A percentile compares a stretch with the other conserved stretches of the same genome.
Conservation (phyloP, 2,329 filamentous ascomycete species). For the Exophiala xenobiotica region DNA sequence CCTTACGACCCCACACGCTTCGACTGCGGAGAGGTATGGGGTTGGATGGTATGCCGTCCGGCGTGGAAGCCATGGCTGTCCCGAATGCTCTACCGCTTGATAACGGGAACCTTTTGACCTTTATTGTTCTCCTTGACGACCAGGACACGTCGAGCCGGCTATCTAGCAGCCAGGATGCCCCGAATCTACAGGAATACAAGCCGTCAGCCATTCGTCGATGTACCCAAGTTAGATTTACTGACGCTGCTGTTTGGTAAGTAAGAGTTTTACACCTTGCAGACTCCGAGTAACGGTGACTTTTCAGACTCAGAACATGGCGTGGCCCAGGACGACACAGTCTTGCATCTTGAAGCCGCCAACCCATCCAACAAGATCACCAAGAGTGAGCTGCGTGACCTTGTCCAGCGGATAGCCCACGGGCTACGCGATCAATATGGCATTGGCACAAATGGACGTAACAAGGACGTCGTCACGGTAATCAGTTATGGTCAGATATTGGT, state of each 20-base stretch:
- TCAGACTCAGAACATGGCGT: constrained; percentile 23
- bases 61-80: too few relatives aligned
- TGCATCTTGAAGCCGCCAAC: constrained; percentile 60
- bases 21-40: background rate
- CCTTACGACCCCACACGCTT: background rate
- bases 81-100: background rate
- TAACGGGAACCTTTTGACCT: background rate
- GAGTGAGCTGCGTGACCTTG: constrained; percentile 48
- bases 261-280: background rate
- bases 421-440: constrained; percentile 56
- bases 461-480: constrained; percentile 58
- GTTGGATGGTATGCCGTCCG: background rate
- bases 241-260: constrained; percentile 27
- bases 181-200: constrained; percentile 22
- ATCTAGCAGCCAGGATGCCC: constrained; percentile 5
- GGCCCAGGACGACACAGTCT: constrained; percentile 47
- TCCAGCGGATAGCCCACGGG: constrained; percentile 55
- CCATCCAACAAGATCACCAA: constrained; percentile 57
- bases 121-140: background rate
- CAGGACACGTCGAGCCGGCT: too few relatives aligned
- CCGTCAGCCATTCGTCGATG: constrained; percentile 18
- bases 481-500: constrained; percentile 58
- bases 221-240: constrained; percentile 27
- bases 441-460: constrained; percentile 48
- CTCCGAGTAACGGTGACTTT: background rate